Evolutionary conservation across 768 basidiomycete species (phyloP), one percentile per base, ranked within the genome.

Genomic region (Phlebiopsis gigantea): DNA sequence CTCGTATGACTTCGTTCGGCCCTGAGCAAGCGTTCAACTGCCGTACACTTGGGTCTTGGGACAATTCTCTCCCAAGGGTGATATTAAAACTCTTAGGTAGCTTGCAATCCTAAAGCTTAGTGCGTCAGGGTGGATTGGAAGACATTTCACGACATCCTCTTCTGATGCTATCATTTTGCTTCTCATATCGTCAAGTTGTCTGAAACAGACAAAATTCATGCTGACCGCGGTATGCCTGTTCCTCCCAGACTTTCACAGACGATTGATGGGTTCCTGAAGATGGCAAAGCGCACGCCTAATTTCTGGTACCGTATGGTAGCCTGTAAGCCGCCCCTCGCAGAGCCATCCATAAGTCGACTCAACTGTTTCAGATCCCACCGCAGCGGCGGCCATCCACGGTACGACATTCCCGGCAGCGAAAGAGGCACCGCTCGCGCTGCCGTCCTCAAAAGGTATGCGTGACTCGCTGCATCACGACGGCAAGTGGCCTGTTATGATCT

Each of bases 401-500:
- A 72, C 64, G 5, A 71, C 70, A 17, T 69, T 72, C 54, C 69
- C 71, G 2, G 66, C 65, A 8, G 17, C 63, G n/a, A 59, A 62
- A 31, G 61, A 72, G 26, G 69, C 69, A 0, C 61, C 63, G 6
- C 55, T 71, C 50, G 60, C 55, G 4, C 43, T 8, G 12, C 66
- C 66, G 0, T 62, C 66, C 0, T 21, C 26, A 1, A 25, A 17
- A 5, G 44, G 31, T n/a, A 29, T 55, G 26, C 48, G 39, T 0
- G 22, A 55, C 19, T 55, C 58, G 5, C n/a, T 46, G 42, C 53
- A 59, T 8, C 51, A 48, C 25, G 30, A 39, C n/a, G 41, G 46
- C 4, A 65, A 68, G 52, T 74, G 70, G 69, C 74, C 75, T 0
- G 65, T 79, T 7, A 64, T 79, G 59, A 62, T 79, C 57, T 80